Base-by-base conservation (phyloP, 73 alveolate genomes). In the Paraurostyla sp. region DNA sequence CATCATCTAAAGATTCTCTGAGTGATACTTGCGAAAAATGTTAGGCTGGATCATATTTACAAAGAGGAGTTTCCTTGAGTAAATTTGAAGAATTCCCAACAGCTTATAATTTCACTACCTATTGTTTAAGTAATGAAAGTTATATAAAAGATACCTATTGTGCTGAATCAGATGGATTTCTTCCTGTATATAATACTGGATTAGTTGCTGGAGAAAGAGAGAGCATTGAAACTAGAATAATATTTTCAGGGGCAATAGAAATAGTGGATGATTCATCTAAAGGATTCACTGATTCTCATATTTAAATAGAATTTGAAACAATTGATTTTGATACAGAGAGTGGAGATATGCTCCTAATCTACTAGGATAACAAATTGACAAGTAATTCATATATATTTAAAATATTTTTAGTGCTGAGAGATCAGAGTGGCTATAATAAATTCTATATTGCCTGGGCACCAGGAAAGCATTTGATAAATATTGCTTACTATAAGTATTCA, bases 1-100 rank as follows among this genome's bases (percentile, higher is more conserved):
- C n/a, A n/a, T n/a, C n/a, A n/a, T n/a, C n/a, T n/a, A n/a, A n/a
- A n/a, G n/a, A n/a, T n/a, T n/a, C n/a, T n/a, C n/a, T n/a, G n/a
- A n/a, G n/a, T n/a, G n/a, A n/a, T n/a, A n/a, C n/a, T n/a, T 73
- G 86, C 71, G 1, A 73, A 46, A 22, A 41, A 42, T 73, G 86
- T 71, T 16, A 18, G 1, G 58, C 46, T 18, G 82, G 82, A 18
- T 9, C 13, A 16, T 65, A 65, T 58, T 16, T 65, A 3, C 58
- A 65, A 35, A 65, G 25, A 1, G 82, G 82, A 9, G 1, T 65
- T 4, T 65, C 82, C 7, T 16, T 65, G 1, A 22, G 36, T 11
- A 65, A 40, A 65, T 65, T 65, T 65, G 82, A 65, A 23, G 6
- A 65, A 38, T 65, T 65, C 82, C 82, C 82, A 2, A 38, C 58